Evolutionary conservation across 2,329 filamentous ascomycete genomes (phyloP).

Genomic region (Fusarium hainanense): DNA sequence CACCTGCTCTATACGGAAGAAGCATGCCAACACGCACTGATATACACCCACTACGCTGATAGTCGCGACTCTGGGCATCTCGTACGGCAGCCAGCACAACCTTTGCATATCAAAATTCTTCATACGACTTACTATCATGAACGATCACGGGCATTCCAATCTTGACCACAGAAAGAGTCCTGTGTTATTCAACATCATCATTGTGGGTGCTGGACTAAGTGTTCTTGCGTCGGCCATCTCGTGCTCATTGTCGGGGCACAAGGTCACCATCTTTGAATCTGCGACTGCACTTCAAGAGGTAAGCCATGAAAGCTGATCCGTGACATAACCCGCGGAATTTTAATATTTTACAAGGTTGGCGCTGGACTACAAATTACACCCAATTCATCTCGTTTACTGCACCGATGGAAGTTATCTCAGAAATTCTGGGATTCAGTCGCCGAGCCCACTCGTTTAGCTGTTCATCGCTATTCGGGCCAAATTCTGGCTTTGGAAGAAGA

Average conservation of each 20-base stretch:
- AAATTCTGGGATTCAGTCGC: conserved; percentile 53
- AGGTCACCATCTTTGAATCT: conserved; percentile 56
- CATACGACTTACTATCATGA: background rate
- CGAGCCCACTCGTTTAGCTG: conserved; percentile 60
- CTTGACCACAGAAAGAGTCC: background rate
- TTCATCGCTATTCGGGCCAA: conserved; percentile 64
- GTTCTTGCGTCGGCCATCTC: conserved; percentile 56
- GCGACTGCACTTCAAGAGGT: conserved; percentile 54
- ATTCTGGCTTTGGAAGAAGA: conserved; percentile 61
- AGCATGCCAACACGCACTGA: background rate
- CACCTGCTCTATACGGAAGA: background rate
- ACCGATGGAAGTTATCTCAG: conserved; percentile 61
- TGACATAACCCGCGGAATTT: background rate
- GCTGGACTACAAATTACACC: conserved; percentile 66
- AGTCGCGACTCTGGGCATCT: background rate
- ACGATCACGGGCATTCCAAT: background rate
- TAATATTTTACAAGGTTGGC: conserved; percentile 49
- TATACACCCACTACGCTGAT: conserved; percentile 4
- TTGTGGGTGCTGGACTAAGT: conserved; percentile 57
- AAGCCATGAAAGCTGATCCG: background rate
- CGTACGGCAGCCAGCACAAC: background rate
- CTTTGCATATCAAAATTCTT: background rate
- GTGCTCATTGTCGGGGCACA: conserved; percentile 52
- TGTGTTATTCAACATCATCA: conserved; percentile 49
- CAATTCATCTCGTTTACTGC: conserved; percentile 61